These are phyloP conservation scores for Penicillium sp. DNA, from an alignment of 2,329 filamentous ascomycete species.

Conservation along the genomic window DNA sequence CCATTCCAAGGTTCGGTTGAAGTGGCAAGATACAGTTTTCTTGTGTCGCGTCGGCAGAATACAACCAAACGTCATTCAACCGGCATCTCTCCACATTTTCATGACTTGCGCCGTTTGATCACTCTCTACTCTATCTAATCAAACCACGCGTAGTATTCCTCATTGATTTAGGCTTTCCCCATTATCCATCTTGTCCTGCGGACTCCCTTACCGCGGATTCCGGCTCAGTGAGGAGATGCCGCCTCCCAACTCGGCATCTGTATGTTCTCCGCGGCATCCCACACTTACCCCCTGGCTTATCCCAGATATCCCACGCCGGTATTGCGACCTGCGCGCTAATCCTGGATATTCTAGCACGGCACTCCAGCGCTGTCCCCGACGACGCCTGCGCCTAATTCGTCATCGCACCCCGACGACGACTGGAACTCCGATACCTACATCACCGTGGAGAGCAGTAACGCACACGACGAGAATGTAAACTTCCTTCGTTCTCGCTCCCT, in stretches of 20 bases:
- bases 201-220: conserved; percentile 6
- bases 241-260: conserved; percentile 45
- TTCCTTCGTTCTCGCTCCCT: conserved; percentile 48
- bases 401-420: conserved; percentile 49
- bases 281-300: background rate
- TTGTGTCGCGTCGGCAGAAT: background rate
- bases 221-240: conserved; percentile 34
- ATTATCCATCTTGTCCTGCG: background rate
- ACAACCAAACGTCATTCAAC: background rate
- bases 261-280: conserved; percentile 28
- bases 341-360: conserved; percentile 8
- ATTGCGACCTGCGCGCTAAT: background rate
- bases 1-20: background rate
- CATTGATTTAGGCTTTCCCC: background rate
- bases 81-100: background rate
- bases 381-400: conserved; percentile 36
- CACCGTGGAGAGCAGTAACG: conserved; percentile 47
- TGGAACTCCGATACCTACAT: conserved; percentile 51
- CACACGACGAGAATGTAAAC: conserved; percentile 51
- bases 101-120: background rate
- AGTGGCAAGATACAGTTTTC: background rate
- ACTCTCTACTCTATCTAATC: background rate
- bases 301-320: background rate
- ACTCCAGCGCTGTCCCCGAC: conserved; percentile 27
- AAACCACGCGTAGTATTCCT: background rate